Conservation (phyloP, 2,329 filamentous ascomycete genomes). For the Nemania diffusa region DNA sequence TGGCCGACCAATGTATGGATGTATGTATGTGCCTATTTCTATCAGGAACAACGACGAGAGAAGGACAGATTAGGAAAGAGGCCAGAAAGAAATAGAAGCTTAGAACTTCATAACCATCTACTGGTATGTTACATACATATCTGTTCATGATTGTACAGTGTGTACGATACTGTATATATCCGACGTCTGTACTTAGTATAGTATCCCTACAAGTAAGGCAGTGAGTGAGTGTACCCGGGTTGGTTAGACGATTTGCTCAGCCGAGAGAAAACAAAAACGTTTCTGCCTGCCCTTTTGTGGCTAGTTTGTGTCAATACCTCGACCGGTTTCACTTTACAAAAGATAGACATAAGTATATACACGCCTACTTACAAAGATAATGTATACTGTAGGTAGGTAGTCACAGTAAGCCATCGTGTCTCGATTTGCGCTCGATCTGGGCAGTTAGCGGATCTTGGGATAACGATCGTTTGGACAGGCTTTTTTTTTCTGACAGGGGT, state of each 20-base stretch:
- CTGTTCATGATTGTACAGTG: not conserved
- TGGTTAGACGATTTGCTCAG: not conserved
- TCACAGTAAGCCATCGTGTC: constrained; percentile 31
- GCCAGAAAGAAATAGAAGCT: constrained; percentile 9
- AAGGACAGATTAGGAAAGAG: constrained; percentile 26
- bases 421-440: constrained; percentile 8
- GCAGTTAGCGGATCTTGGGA: constrained; percentile 10
- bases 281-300: not conserved
- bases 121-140: too few species aligned
- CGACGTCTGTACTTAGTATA: not conserved
- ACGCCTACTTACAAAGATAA: not conserved
- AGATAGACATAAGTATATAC: not conserved
- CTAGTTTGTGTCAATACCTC: not conserved
- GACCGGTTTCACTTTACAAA: constrained; percentile 5
- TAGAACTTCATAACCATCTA: not conserved
- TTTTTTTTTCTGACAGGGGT: constrained; percentile 16
- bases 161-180: not conserved
- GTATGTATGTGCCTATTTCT: not conserved
- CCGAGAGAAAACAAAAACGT: constrained; percentile 1
- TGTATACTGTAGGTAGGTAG: not conserved
- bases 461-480: constrained; percentile 31
- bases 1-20: not conserved
- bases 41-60: not conserved
- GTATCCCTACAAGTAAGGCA: not conserved
- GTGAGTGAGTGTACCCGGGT: not conserved